These are phyloP conservation scores for Ottelia alismoides DNA, from an alignment of 106 monocot species.

Conservation along the genomic window DNA sequence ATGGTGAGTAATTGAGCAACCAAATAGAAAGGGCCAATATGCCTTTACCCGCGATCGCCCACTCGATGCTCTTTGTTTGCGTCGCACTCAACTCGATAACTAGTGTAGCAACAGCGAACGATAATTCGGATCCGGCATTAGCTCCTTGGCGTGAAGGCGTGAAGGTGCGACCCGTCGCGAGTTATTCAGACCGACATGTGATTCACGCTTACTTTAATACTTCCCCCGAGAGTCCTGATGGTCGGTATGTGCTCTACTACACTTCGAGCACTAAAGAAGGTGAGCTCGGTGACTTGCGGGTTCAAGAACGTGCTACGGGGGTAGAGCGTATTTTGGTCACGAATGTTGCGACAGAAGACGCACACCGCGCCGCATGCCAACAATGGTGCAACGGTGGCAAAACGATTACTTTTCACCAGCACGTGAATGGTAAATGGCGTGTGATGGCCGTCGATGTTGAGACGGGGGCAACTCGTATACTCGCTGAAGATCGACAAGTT, in stretches of 20 bases:
- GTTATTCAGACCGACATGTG: neutral
- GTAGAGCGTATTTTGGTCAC: neutral
- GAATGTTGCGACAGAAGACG: neutral
- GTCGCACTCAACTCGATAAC: too few relatives aligned
- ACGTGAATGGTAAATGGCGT: neutral
- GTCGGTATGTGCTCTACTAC: neutral
- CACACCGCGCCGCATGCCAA: neutral
- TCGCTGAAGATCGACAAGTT: neutral
- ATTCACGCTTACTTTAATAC: neutral
- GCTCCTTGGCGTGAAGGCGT: neutral
- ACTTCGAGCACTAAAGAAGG: neutral
- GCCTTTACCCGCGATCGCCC: too few relatives aligned
- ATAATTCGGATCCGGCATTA: too few relatives aligned
- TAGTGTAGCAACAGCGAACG: too few relatives aligned
- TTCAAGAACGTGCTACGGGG: neutral
- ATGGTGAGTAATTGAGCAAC: too few relatives aligned
- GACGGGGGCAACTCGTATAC: neutral
- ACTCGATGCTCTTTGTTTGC: too few relatives aligned
- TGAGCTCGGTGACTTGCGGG: neutral
- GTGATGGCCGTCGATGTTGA: neutral
- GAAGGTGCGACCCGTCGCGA: neutral
- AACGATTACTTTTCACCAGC: neutral
- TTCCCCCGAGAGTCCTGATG: neutral
- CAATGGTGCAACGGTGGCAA: neutral
- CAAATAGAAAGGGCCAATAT: too few relatives aligned